Evolutionary conservation across 1,284 basidiomycete genomes (phyloP).

Genomic region (Puccinia coronata): DNA sequence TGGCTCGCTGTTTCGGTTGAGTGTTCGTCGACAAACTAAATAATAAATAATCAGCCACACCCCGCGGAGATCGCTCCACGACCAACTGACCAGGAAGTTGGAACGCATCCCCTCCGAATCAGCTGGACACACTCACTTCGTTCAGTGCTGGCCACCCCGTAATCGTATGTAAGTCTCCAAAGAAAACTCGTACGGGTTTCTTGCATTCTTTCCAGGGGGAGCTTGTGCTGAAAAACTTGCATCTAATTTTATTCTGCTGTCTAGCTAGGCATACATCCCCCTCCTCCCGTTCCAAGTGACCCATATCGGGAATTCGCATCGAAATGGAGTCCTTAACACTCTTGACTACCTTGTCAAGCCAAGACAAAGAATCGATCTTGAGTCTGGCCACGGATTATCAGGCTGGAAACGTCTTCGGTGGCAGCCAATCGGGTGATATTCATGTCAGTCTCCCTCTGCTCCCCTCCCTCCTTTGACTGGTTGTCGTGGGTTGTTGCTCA

Average conservation of each 20-base stretch:
- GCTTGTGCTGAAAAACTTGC: neutral
- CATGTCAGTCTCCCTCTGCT: slow-evolving; percentile 16
- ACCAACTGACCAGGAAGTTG: no score
- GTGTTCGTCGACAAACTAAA: no score
- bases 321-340: slow-evolving; percentile 29
- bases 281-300: neutral
- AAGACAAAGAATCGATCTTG: slow-evolving; percentile 49
- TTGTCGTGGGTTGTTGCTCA: neutral
- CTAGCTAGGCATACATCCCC: neutral
- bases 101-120: no score
- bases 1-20: no score
- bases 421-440: slow-evolving; percentile 48
- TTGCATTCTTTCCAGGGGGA: neutral
- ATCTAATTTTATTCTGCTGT: neutral
- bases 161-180: no score
- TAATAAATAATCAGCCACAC: no score
- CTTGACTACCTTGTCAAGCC: slow-evolving; percentile 49
- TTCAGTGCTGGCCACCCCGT: no score
- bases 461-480: neutral
- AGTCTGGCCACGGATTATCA: slow-evolving; percentile 37
- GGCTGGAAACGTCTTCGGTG: slow-evolving; percentile 43
- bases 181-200: no score
- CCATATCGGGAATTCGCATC: neutral
- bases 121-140: no score
- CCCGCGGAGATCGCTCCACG: no score